These are phyloP conservation scores for Ceriops tagal DNA, from an alignment of 345 rosid species.

Conservation along the genomic window DNA sequence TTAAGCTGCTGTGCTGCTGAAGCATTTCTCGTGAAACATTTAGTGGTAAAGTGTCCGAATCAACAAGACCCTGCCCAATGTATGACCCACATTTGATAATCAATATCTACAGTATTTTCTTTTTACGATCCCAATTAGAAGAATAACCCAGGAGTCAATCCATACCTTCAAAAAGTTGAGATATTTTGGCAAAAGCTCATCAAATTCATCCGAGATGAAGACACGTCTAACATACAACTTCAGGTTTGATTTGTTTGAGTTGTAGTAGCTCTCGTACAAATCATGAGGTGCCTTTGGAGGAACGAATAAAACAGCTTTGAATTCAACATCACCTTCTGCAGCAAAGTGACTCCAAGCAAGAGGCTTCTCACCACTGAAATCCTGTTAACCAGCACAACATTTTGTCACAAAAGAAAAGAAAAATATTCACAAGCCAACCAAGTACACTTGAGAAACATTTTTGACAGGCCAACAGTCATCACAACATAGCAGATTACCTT, in stretches of 20 bases:
- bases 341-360: constrained; percentile 88
- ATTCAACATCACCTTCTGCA: constrained; percentile 98
- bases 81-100: constrained; percentile 8
- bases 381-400: constrained; percentile 45
- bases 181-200: constrained; percentile 92
- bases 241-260: constrained; percentile 77
- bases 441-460: not conserved
- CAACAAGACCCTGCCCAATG: constrained; percentile 88
- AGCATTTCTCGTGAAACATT: constrained; percentile 99
- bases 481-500: constrained; percentile 48
- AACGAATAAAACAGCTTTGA: constrained; percentile 87
- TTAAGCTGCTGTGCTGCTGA: constrained; percentile 91
- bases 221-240: constrained; percentile 90
- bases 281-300: constrained; percentile 97
- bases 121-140: not conserved
- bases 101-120: not conserved
- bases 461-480: not conserved
- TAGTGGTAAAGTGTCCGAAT: constrained; percentile 89
- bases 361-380: constrained; percentile 81
- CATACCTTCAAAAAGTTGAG: constrained; percentile 83
- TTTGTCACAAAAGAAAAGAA: constrained; percentile 13
- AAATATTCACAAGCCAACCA: not conserved
- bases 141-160: not conserved
- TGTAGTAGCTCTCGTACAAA: constrained; percentile 90
- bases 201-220: constrained; percentile 98